Evolutionary conservation across 768 basidiomycete species (phyloP).

Genomic region (Leucocoprinus birnbaumii): DNA sequence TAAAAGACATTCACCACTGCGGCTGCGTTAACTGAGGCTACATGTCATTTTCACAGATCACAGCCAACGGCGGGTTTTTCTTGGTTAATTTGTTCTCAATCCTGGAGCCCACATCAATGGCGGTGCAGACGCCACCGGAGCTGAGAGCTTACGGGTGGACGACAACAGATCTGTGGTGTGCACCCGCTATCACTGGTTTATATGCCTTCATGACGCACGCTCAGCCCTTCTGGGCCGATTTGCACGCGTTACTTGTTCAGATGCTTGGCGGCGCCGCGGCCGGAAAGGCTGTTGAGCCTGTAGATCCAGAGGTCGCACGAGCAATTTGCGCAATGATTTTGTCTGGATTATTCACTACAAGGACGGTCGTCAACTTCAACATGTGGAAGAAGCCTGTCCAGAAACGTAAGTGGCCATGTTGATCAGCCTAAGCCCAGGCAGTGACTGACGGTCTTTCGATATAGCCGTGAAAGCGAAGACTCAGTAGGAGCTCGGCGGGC

Average conservation of each 20-base stretch:
- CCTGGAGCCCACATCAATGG: constrained; percentile 59
- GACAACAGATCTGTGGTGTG: constrained; percentile 81
- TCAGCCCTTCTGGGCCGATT: constrained; percentile 78
- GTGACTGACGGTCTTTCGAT: not conserved
- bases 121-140: constrained; percentile 76
- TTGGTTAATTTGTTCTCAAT: constrained; percentile 64
- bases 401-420: constrained; percentile 19
- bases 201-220: constrained; percentile 85
- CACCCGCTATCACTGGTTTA: constrained; percentile 71
- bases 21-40: not conserved
- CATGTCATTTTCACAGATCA: constrained; percentile 41
- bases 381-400: constrained; percentile 25
- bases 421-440: not conserved
- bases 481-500: not conserved
- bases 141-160: constrained; percentile 85
- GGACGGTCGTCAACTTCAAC: constrained; percentile 66
- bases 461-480: constrained; percentile 10
- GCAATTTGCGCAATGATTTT: constrained; percentile 71
- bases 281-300: constrained; percentile 37
- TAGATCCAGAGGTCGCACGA: constrained; percentile 65
- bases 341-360: constrained; percentile 53
- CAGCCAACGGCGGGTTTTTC: constrained; percentile 83
- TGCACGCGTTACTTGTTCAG: constrained; percentile 45
- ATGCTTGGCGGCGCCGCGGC: constrained; percentile 37
- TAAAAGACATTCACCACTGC: constrained; percentile 8